Conservation (phyloP, 2,329 filamentous ascomycete species). For the Dactylellina drechsleri region DNA sequence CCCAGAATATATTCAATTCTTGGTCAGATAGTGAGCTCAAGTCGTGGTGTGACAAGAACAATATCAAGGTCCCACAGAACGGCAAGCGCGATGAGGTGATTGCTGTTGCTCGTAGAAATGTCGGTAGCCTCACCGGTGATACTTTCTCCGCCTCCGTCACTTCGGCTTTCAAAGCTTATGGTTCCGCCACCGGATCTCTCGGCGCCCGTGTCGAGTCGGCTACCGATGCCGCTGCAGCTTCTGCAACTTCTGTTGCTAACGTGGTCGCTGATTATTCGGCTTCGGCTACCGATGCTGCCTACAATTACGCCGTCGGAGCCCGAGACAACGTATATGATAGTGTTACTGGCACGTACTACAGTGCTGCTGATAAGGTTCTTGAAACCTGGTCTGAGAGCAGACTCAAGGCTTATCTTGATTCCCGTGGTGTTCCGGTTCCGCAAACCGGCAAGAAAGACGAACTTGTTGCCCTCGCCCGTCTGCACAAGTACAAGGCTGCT, state of each 20-base stretch:
- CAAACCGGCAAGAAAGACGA: constrained; percentile 77
- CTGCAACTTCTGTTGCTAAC: constrained; percentile 64
- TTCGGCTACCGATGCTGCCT: constrained; percentile 65
- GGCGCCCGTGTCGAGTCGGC: constrained; percentile 56
- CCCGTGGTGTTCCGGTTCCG: constrained; percentile 78
- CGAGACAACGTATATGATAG: constrained; percentile 67
- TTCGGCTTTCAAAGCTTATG: constrained; percentile 60
- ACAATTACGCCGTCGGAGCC: constrained; percentile 78
- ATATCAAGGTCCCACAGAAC: constrained; percentile 88
- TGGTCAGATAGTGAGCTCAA: constrained; percentile 93
- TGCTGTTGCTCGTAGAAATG: constrained; percentile 88
- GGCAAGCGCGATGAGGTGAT: constrained; percentile 89
- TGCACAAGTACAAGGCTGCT: constrained; percentile 76
- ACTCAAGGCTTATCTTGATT: constrained; percentile 80
- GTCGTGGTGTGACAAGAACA: constrained; percentile 90
- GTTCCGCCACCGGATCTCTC: constrained; percentile 61
- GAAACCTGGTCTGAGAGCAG: constrained; percentile 77
- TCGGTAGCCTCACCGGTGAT: constrained; percentile 76
- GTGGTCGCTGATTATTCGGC: constrained; percentile 64
- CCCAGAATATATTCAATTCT: constrained; percentile 83
- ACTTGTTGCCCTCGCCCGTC: constrained; percentile 77
- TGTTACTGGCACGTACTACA: constrained; percentile 62
- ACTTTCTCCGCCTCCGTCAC: constrained; percentile 65
- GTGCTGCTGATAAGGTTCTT: constrained; percentile 72
- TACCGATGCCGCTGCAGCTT: constrained; percentile 54